These are phyloP conservation scores for Inonotus hispidus DNA, from an alignment of 1,284 basidiomycete species.

Conservation along the genomic window DNA sequence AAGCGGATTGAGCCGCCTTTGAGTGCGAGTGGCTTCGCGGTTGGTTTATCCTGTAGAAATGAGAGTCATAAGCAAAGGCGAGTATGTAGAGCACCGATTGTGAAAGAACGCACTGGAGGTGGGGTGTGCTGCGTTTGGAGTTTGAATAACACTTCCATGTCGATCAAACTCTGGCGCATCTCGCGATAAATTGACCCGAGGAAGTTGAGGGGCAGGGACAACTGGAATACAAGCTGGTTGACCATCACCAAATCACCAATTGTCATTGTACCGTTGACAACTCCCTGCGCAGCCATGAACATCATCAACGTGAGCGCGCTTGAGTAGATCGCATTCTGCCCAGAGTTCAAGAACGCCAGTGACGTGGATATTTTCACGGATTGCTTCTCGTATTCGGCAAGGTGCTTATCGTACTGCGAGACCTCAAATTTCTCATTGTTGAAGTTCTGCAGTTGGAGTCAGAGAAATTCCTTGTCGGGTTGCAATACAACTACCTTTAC, in stretches of 20 bases:
- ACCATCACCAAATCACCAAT: conserved; percentile 98
- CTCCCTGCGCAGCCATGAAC: conserved; percentile 94
- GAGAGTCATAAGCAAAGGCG: conserved; percentile 4
- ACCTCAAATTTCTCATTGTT: conserved; percentile 95
- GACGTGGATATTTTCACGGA: conserved; percentile 95
- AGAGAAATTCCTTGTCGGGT: background rate
- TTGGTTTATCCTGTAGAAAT: conserved; percentile 56
- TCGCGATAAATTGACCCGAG: conserved; percentile 96
- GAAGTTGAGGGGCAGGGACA: conserved; percentile 95
- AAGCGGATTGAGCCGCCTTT: conserved; percentile 88
- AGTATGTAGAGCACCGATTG: background rate
- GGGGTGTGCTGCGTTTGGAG: conserved; percentile 81
- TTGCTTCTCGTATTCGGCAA: conserved; percentile 85
- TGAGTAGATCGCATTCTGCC: conserved; percentile 95
- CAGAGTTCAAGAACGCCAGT: conserved; percentile 90
- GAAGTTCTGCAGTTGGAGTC: conserved; percentile 64
- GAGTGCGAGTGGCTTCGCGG: conserved; percentile 64
- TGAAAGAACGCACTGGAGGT: conserved; percentile 42
- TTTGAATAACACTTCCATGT: conserved; percentile 96
- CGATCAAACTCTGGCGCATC: conserved; percentile 89
- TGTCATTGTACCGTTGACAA: conserved; percentile 94
- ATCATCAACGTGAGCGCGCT: conserved; percentile 91
- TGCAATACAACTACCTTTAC: conserved; percentile 68
- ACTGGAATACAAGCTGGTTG: conserved; percentile 98
- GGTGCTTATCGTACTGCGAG: conserved; percentile 86